These are phyloP conservation scores for Candida dajiaensis DNA, from an alignment of 805 yeast species.

Conservation along the genomic window DNA sequence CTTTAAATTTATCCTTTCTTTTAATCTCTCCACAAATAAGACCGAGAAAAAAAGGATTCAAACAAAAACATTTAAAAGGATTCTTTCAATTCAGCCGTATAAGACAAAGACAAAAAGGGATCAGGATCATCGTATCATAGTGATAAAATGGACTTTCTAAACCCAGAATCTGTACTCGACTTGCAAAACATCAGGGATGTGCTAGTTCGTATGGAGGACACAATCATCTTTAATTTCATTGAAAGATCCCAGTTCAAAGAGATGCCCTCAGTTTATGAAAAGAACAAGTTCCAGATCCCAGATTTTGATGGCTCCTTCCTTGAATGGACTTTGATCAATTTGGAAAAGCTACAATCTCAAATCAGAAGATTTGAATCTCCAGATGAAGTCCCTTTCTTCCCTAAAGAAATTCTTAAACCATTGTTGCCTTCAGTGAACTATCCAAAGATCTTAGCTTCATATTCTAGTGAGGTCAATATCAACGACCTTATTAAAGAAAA, in stretches of 20 bases:
- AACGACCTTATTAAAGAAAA: slow-evolving; percentile 60
- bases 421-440: slow-evolving; percentile 74
- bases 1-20: too few relatives aligned
- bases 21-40: too few relatives aligned
- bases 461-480: slow-evolving; percentile 68
- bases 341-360: slow-evolving; percentile 72
- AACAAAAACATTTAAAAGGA: too few relatives aligned
- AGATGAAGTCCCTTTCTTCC: slow-evolving; percentile 88
- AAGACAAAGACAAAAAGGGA: too few relatives aligned
- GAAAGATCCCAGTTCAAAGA: slow-evolving; percentile 86
- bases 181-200: slow-evolving; percentile 78
- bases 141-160: slow-evolving; percentile 78
- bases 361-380: slow-evolving; percentile 90
- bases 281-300: slow-evolving; percentile 52
- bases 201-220: slow-evolving; percentile 91
- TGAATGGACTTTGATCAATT: slow-evolving; percentile 77
- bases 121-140: too few relatives aligned
- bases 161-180: slow-evolving; percentile 77
- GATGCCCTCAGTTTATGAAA: slow-evolving; percentile 68
- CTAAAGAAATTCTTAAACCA: slow-evolving; percentile 55
- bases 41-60: too few relatives aligned
- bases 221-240: slow-evolving; percentile 85
- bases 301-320: slow-evolving; percentile 74
- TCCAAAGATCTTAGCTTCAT: slow-evolving; percentile 73
- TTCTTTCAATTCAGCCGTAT: too few relatives aligned